Conservation (phyloP, 169 alveolate species). For the Eimeria maxima region DNA sequence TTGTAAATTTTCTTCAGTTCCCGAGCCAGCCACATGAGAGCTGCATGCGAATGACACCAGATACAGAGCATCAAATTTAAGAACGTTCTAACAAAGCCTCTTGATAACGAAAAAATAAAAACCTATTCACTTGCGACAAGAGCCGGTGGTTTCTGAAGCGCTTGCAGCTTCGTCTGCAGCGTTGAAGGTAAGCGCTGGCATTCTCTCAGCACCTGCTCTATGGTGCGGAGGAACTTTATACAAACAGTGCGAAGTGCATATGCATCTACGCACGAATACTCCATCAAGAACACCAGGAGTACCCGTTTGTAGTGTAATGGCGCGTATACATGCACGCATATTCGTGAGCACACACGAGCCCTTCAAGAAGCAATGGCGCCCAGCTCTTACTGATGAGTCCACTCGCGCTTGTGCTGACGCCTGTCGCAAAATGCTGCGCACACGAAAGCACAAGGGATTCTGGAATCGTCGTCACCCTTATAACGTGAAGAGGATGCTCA, state of each 20-base stretch:
- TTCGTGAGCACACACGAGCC: not conserved
- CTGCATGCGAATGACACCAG: not conserved
- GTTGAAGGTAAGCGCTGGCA: not conserved
- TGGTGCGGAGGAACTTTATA: not conserved
- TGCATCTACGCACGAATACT: not conserved
- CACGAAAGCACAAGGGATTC: not conserved
- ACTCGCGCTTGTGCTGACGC: conserved; percentile 37
- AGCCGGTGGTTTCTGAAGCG: not conserved
- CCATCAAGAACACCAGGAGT: not conserved
- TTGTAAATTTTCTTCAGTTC: conserved; percentile 25
- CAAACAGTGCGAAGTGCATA: not conserved
- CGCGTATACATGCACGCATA: not conserved
- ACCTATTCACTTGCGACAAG: not conserved
- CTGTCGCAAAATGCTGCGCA: conserved; percentile 52
- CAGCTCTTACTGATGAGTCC: conserved; percentile 44
- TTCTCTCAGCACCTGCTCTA: too few species aligned
- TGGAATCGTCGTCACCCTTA: not conserved
- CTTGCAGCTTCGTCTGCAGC: not conserved
- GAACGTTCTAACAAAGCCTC: not conserved
- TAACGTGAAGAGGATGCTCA: not conserved
- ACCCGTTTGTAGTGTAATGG: not conserved
- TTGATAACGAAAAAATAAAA: too few species aligned
- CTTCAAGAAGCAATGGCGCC: not conserved
- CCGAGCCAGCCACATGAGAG: conserved; percentile 35
- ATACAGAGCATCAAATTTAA: not conserved